Evolutionary conservation across 495 filamentous ascomycete genomes (phyloP).

Genomic region (Daldinia caldariorum): DNA sequence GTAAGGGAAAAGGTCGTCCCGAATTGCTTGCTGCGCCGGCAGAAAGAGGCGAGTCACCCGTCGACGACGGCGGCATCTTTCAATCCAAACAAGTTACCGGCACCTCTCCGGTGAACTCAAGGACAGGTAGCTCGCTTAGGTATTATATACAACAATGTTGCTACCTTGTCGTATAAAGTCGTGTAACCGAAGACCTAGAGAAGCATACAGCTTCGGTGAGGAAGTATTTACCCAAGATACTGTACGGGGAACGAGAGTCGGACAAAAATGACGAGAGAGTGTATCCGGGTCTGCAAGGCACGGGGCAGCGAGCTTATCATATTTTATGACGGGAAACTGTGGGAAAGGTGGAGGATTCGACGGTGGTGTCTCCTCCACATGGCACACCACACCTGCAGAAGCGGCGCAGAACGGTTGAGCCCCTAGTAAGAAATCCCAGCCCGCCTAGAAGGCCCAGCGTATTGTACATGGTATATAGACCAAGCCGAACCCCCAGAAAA

Average conservation of each 20-base stretch:
- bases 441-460: conserved; percentile 23
- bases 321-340: conserved; percentile 41
- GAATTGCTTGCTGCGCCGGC: conserved; percentile 51
- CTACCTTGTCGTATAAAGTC: conserved; percentile 32
- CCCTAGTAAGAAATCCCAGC: conserved; percentile 39
- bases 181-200: conserved; percentile 39
- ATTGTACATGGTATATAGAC: conserved; percentile 19
- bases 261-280: conserved; percentile 41
- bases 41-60: conserved; percentile 61
- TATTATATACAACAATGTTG: conserved; percentile 25
- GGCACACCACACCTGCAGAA: conserved; percentile 46
- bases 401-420: conserved; percentile 43
- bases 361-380: conserved; percentile 37
- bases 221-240: conserved; percentile 44
- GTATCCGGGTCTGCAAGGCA: conserved; percentile 50
- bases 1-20: conserved; percentile 56
- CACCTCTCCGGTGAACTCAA: conserved; percentile 33
- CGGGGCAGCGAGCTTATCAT: conserved; percentile 48
- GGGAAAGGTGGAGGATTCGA: conserved; percentile 36
- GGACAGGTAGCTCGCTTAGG: conserved; percentile 35
- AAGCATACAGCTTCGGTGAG: conserved; percentile 42
- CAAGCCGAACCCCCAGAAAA: conserved; percentile 42
- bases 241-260: conserved; percentile 33
- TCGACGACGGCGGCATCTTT: conserved; percentile 62
- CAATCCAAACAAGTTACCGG: conserved; percentile 31